Evolutionary conservation across 352 stramenopile species (phyloP), one percentile per base, ranked within the genome.

Genomic region (Lagenidium sp.): DNA sequence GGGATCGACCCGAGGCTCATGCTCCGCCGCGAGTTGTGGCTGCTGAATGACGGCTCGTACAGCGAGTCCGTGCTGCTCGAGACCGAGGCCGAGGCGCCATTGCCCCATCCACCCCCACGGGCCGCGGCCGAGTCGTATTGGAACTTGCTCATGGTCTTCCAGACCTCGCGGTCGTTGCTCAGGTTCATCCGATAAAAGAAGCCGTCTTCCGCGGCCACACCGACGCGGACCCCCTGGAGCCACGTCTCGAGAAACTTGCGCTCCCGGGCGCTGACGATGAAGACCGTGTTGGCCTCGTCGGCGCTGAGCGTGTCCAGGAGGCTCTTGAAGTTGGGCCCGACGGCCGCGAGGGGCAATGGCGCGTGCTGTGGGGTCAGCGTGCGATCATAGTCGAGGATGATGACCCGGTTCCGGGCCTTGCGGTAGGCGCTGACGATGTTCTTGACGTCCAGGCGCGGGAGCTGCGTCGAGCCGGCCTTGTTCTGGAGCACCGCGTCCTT

Each of bases 181-280:
- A 88, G 36, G 39, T 85, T 84, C 72, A 88, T 88, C 15, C 75
- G 71, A 53, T 87, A 87, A 42, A 87, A 87, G 38, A 81, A 87
- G 0, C 75, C 75, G 25, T 87, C 75, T 50, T 87, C 75, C 4
- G 75, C 75, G 24, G 75, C 75, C n/a, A 87, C 71, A 21, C 75
- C 75, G 10, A 87, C 72, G 0, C 75, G 67, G 19, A 87, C 67
- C 2, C 72, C 72, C 24, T 81, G 74, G 31, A 95, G 55, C 83
- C 83, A 95, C 30, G 78, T 93, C 46, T 95, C 83, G n/a, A 95
- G 65, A 37, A 95, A 95, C 46, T 89, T 87, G 18, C 79, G 65
- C 40, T 95, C 82, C 12, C 81, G 73, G 6, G 59, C 68, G 30
- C 69, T 85, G 19, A 90, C 53, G 34, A 90, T 84, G 47, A 84